Conservation (phyloP, 352 stramenopile genomes). For the Phytophthora sojae region DNA sequence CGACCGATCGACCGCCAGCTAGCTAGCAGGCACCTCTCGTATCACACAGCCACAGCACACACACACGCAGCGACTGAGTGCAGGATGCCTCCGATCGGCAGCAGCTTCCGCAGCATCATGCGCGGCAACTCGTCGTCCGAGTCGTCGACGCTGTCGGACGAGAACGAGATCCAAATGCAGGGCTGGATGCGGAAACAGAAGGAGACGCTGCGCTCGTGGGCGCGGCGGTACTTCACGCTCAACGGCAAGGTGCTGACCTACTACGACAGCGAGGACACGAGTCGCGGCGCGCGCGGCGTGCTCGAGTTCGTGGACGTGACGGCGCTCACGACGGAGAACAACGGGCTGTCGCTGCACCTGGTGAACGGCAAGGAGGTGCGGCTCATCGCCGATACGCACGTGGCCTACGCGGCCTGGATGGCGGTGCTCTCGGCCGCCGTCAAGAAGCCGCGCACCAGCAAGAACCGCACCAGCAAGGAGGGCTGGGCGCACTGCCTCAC, state of each 20-base stretch:
- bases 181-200: constrained; percentile 90
- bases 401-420: constrained; percentile 84
- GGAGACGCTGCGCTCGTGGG: constrained; percentile 75
- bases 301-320: constrained; percentile 79
- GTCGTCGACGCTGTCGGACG: constrained; percentile 62
- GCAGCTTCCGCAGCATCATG: constrained; percentile 71
- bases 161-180: constrained; percentile 82
- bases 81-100: constrained; percentile 59
- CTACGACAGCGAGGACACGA: constrained; percentile 84
- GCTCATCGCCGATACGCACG: constrained; percentile 80
- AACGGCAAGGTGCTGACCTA: constrained; percentile 78
- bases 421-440: constrained; percentile 70
- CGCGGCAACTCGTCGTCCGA: constrained; percentile 66
- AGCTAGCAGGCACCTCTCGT: no score
- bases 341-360: constrained; percentile 76
- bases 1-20: no score
- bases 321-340: constrained; percentile 77
- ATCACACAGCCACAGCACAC: background rate
- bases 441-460: constrained; percentile 57
- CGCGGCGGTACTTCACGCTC: constrained; percentile 77
- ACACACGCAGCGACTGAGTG: background rate
- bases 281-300: constrained; percentile 59
- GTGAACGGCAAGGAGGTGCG: constrained; percentile 74
- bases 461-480: constrained; percentile 71
- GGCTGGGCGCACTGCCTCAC: constrained; percentile 79